These are phyloP conservation scores for Lepidium aucheri DNA, from an alignment of 345 rosid species.

Conservation along the genomic window DNA sequence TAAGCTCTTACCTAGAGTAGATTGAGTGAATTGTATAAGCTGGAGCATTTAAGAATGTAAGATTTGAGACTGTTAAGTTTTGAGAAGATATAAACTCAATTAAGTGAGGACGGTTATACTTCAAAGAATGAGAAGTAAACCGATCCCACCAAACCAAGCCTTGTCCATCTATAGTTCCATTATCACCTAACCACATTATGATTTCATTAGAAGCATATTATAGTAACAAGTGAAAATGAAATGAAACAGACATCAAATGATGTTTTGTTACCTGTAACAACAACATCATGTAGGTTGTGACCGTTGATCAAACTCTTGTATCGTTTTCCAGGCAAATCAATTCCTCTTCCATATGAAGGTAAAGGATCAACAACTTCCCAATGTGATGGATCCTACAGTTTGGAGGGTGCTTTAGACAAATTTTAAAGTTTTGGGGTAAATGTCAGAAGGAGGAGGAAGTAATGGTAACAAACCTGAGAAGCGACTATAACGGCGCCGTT, in stretches of 20 bases:
- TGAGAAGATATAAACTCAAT: conserved; percentile 41
- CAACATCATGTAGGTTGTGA: conserved; percentile 34
- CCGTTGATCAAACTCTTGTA: conserved; percentile 44
- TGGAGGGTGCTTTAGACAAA: too few relatives aligned
- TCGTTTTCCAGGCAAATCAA: conserved; percentile 38
- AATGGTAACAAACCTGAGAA: conserved; percentile 30
- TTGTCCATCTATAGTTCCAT: conserved; percentile 70
- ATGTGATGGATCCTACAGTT: conserved; percentile 34
- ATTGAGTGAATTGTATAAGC: conserved; percentile 56
- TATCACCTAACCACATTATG: conserved; percentile 34
- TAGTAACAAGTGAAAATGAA: background rate
- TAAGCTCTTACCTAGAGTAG: conserved; percentile 47
- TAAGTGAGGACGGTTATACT: conserved; percentile 44
- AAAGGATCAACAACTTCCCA: conserved; percentile 46
- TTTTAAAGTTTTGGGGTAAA: background rate
- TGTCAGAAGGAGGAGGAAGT: background rate
- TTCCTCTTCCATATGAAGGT: conserved; percentile 50
- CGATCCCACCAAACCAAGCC: conserved; percentile 66
- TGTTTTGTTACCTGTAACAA: conserved; percentile 37
- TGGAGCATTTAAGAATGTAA: conserved; percentile 50
- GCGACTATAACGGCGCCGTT: conserved; percentile 48
- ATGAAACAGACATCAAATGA: background rate
- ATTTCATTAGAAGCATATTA: background rate
- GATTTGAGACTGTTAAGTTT: conserved; percentile 42
- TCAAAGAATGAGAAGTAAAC: conserved; percentile 33